Evolutionary conservation across 2,329 filamentous ascomycete genomes (phyloP).

Genomic region (Myriosclerotinia scirpicola): DNA sequence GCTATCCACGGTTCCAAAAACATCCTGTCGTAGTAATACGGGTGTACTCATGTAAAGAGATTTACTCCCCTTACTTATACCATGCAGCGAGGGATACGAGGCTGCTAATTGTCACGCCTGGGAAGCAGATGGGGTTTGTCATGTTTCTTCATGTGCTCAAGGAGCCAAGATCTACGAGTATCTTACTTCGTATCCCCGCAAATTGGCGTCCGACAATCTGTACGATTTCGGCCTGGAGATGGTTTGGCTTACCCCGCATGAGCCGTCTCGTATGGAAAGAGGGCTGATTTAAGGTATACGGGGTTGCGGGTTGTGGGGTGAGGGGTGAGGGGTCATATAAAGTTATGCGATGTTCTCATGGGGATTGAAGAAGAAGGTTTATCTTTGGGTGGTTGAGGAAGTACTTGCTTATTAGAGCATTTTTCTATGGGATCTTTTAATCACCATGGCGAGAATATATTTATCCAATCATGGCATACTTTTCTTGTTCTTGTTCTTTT

Average conservation of each 20-base stretch:
- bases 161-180: conserved; percentile 19
- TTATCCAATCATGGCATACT: neutral
- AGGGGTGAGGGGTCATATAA: conserved; percentile 8
- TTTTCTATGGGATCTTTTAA: neutral
- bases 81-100: conserved; percentile 3
- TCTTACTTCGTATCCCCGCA: conserved; percentile 4
- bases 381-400: neutral
- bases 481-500: neutral
- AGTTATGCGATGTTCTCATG: neutral
- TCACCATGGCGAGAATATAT: neutral
- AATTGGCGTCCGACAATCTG: neutral
- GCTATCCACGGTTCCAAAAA: neutral
- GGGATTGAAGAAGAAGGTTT: too few species aligned
- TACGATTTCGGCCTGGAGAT: conserved; percentile 13
- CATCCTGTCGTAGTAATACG: neutral
- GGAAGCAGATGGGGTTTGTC: neutral
- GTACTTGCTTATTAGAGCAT: neutral
- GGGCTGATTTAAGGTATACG: conserved; percentile 1
- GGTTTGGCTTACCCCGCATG: conserved; percentile 11
- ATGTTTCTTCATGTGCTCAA: neutral
- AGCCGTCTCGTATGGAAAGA: neutral
- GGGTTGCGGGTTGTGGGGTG: neutral
- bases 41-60: neutral
- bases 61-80: neutral
- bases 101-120: neutral